Base-by-base conservation (phyloP, 2,329 filamentous ascomycete species). In the Sclerotinia sclerotiorum region DNA sequence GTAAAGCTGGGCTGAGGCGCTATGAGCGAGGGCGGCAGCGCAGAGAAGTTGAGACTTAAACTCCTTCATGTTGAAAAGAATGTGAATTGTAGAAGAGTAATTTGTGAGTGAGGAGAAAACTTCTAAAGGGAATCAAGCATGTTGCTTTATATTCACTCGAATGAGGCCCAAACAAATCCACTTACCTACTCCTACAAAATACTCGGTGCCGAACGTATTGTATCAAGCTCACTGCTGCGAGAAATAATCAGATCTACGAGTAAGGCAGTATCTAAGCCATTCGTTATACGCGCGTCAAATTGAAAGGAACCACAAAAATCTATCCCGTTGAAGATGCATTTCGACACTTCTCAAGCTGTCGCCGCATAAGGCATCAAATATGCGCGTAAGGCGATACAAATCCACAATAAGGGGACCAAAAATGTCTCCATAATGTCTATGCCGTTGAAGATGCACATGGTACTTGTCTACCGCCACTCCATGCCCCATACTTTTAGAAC, bases 1-100 rank as follows among this genome's bases (percentile, higher is more conserved):
- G 49, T 70, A 72, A 8, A 70, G 68, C 5, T 58, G 19, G 13
- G 70, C 68, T 32, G 48, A 65, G 32, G 27, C 60, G 7, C 27
- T 11, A 62, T 48, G 55, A 57, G 19, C 55, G 55, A 57, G 35
- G 17, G 55, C 35, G 21, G 35, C 55, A 42, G 55, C 55, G 32
- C 55, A n/a, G n/a, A 57, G 35, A 35, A 57, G n/a, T 42, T 57
- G 55, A 42, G 55, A 39, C 13, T 35, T 57, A 57, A 42, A 42
- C n/a, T 57, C 21, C 35, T 57, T 57, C 55, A 57, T 57, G n/a
- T 42, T 7, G 19, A 42, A 42, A 57, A 57, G 19, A 57, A 57
- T 24, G 55, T 42, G 15, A 42, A 27, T 24, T 24, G 35, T 1
- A 57, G 35, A 42, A 13, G 7, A 57, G 39, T 42, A 0, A 42